phyloP scores from a whole-genome alignment of 1,284 basidiomycete genomes.

The Ustilago bromivora region DNA sequence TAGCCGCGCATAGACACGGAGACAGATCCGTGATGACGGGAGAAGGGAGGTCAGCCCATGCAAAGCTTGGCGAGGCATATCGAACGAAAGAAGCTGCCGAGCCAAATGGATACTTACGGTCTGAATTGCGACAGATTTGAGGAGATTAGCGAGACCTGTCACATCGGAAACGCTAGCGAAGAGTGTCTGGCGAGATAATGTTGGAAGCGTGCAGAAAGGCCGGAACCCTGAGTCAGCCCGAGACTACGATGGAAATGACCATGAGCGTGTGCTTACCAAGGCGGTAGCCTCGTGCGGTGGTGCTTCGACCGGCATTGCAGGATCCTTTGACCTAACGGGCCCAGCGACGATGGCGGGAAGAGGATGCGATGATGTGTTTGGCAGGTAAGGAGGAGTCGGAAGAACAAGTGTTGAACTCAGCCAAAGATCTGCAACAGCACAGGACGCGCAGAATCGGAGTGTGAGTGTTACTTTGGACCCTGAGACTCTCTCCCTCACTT shows the following conservation, averaged over 20 bases:
- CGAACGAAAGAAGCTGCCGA: background rate
- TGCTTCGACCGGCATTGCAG: background rate
- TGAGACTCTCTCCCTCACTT: no score
- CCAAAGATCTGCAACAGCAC: background rate
- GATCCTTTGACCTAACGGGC: background rate
- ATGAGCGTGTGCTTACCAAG: background rate
- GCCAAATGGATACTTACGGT: constrained; percentile 11
- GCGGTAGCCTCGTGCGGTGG: background rate
- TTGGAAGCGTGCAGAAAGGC: background rate
- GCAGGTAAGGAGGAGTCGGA: background rate
- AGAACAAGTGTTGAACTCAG: constrained; percentile 1
- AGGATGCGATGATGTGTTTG: background rate
- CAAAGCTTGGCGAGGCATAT: background rate
- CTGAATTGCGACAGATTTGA: constrained; percentile 46
- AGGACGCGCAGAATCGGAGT: no score
- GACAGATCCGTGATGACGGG: background rate
- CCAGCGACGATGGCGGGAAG: background rate
- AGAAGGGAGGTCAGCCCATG: background rate
- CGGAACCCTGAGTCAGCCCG: background rate
- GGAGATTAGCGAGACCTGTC: constrained; percentile 44
- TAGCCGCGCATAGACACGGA: background rate
- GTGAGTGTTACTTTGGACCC: no score
- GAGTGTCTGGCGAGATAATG: constrained; percentile 14
- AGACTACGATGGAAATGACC: no score
- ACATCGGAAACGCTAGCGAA: constrained; percentile 45